phyloP scores from a whole-genome alignment of 75 land plant species.

The Chamaecyparis obtusa region DNA sequence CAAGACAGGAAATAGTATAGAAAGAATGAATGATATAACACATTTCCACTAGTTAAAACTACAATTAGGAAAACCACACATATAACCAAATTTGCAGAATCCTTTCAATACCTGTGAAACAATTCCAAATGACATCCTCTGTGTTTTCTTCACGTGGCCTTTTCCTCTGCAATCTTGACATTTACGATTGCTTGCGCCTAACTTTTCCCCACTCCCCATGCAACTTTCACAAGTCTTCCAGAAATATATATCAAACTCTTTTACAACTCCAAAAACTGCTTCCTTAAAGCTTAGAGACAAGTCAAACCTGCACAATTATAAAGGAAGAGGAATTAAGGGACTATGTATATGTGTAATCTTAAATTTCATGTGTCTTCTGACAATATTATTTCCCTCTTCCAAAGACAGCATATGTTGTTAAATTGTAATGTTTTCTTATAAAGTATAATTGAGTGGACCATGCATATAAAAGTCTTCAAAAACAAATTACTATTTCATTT shows the following conservation, averaged over 20 bases:
- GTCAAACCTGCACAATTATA: conserved; percentile 39
- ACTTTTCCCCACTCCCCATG: conserved; percentile 66
- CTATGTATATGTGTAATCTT: background rate
- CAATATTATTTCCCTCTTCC: background rate
- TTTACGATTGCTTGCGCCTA: conserved; percentile 26
- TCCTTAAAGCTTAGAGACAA: conserved; percentile 65
- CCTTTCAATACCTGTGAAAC: conserved; percentile 64
- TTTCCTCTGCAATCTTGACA: conserved; percentile 70
- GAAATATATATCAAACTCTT: conserved; percentile 39
- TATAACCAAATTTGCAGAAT: background rate
- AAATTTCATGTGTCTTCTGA: background rate
- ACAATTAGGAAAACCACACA: background rate
- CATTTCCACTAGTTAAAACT: background rate
- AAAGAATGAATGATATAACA: background rate
- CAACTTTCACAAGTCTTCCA: conserved; percentile 56
- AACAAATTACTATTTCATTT: background rate
- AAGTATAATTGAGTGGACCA: background rate
- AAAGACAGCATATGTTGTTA: background rate
- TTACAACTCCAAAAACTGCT: conserved; percentile 60
- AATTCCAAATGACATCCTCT: conserved; percentile 68
- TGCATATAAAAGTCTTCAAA: background rate
- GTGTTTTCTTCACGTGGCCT: conserved; percentile 51
- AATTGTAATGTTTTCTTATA: background rate
- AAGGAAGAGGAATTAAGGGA: background rate
- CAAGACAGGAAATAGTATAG: background rate